Percentiles rank a stretch among this genome's conserved stretches.
phyloP scores from a whole-genome alignment of 345 rosid genomes.

The Gossypium stocksii region DNA sequence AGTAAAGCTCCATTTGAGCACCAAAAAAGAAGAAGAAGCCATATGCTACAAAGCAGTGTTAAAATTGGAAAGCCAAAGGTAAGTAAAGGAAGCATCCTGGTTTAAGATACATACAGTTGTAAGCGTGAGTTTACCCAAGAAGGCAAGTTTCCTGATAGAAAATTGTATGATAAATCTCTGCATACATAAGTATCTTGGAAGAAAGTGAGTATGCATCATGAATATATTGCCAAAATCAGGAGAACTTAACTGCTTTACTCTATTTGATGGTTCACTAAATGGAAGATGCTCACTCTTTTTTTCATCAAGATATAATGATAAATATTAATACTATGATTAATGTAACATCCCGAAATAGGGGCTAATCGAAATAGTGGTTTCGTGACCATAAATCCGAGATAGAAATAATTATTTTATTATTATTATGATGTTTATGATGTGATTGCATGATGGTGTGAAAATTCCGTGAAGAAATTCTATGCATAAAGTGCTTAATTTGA shows the following conservation, averaged over 20 bases:
- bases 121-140: constrained; percentile 24
- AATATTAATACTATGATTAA: too few relatives aligned
- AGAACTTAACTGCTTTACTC: background rate
- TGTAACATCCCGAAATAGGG: too few relatives aligned
- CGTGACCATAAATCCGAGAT: too few relatives aligned
- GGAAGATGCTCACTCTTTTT: background rate
- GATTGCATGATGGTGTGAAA: too few relatives aligned
- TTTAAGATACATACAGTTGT: constrained; percentile 27
- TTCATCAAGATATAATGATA: too few relatives aligned
- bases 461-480: too few relatives aligned
- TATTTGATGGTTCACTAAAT: background rate
- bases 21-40: background rate
- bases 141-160: constrained; percentile 31
- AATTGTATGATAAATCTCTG: constrained; percentile 44
- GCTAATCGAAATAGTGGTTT: too few relatives aligned
- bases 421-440: too few relatives aligned
- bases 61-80: constrained; percentile 8
- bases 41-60: background rate
- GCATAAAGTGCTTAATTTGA: too few relatives aligned
- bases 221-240: background rate
- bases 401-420: too few relatives aligned
- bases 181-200: background rate
- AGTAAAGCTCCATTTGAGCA: background rate
- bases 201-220: background rate
- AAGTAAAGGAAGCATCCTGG: background rate